These are phyloP conservation scores for Hibiscus tridactylites DNA, from an alignment of 345 rosid species.

Conservation along the genomic window DNA sequence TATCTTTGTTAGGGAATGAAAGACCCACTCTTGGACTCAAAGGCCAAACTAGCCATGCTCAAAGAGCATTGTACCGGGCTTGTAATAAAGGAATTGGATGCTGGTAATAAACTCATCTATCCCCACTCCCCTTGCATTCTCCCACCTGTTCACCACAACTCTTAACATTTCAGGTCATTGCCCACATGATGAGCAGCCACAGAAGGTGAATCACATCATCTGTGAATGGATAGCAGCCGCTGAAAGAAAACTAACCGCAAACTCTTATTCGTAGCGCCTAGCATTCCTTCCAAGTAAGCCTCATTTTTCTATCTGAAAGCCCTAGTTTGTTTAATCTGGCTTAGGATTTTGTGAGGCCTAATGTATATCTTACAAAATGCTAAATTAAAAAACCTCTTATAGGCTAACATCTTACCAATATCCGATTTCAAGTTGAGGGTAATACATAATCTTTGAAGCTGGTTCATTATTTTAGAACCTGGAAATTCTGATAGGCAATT, in stretches of 20 bases:
- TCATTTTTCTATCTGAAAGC: neutral
- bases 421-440: too few relatives aligned
- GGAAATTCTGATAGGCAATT: too few relatives aligned
- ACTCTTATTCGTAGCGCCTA: constrained; percentile 12
- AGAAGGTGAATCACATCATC: constrained; percentile 46
- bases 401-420: neutral
- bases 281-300: neutral
- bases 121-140: neutral
- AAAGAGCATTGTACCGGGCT: constrained; percentile 43
- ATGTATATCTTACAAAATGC: neutral
- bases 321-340: neutral
- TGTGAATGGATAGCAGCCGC: constrained; percentile 43
- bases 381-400: neutral
- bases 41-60: constrained; percentile 54
- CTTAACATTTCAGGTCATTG: constrained; percentile 51
- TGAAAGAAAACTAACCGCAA: constrained; percentile 16
- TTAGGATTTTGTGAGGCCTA: neutral
- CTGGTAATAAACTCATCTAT: constrained; percentile 35
- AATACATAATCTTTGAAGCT: too few relatives aligned
- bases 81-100: constrained; percentile 48
- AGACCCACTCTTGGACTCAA: constrained; percentile 67
- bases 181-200: constrained; percentile 79
- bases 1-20: constrained; percentile 53
- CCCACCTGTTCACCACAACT: neutral
- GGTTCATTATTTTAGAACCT: too few relatives aligned